phyloP scores from a whole-genome alignment of 257 asterid genomes.

The Craterostigma plantagineum region DNA sequence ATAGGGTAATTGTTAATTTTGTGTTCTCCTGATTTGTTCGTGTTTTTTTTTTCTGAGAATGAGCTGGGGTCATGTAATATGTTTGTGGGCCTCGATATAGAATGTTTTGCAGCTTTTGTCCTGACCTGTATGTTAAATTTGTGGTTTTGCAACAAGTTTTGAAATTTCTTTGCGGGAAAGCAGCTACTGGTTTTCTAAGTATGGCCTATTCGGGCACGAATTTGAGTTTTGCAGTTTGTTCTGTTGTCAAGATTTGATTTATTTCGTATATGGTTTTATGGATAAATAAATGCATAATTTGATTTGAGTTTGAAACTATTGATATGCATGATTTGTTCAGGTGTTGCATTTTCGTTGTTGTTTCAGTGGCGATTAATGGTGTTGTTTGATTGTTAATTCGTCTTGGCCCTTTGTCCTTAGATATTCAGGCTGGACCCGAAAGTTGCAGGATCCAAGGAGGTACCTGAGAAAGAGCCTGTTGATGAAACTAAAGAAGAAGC shows the following conservation, averaged over 20 bases:
- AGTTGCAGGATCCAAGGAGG: constrained; percentile 17
- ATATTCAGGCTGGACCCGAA: constrained; percentile 61
- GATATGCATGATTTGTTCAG: too few species aligned
- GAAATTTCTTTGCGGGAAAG: too few species aligned
- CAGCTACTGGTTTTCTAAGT: too few species aligned
- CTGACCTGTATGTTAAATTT: too few species aligned
- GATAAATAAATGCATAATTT: too few species aligned
- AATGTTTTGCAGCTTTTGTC: too few species aligned
- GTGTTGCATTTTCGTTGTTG: background rate
- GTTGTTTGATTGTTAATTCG: background rate
- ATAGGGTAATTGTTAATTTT: constrained; percentile 18
- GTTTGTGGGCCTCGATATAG: background rate
- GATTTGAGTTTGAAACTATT: too few species aligned
- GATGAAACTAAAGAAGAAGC: constrained; percentile 21
- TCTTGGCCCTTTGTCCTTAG: constrained; percentile 16
- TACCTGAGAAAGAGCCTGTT: constrained; percentile 14
- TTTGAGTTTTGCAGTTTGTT: too few species aligned
- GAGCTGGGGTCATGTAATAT: background rate
- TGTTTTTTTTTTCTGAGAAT: background rate
- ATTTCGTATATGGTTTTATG: too few species aligned
- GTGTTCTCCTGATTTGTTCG: background rate
- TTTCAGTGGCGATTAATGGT: background rate
- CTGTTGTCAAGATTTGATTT: too few species aligned
- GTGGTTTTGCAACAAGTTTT: too few species aligned
- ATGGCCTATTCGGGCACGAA: too few species aligned